Evolutionary conservation across 495 filamentous ascomycete genomes (phyloP).

Genomic region (Xylaria intraflava): DNA sequence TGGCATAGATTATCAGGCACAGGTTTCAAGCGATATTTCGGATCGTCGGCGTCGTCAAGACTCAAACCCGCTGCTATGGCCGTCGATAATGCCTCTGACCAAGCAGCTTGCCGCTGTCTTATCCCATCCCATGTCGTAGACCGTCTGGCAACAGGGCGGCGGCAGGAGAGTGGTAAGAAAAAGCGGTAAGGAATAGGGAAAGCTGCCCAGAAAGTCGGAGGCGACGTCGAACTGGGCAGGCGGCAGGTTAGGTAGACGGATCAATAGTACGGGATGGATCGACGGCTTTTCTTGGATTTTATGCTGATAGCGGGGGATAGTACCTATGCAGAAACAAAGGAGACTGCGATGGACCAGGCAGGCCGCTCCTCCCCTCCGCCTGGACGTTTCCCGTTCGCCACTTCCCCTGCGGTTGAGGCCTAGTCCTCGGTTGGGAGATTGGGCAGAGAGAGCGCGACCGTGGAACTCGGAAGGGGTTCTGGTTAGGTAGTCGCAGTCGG

Average conservation of each 20-base stretch:
- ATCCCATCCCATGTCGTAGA: constrained; percentile 11
- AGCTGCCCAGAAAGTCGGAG: neutral
- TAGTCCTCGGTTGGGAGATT: neutral
- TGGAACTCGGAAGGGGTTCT: neutral
- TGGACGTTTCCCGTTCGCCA: neutral
- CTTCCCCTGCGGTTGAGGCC: neutral
- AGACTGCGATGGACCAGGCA: neutral
- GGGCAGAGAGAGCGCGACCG: constrained; percentile 6
- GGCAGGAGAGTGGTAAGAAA: neutral
- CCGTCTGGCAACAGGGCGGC: neutral
- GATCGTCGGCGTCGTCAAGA: neutral
- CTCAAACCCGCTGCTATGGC: constrained; percentile 11
- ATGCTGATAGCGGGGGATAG: neutral
- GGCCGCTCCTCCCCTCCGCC: neutral
- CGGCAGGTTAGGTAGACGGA: neutral
- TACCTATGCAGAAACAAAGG: neutral
- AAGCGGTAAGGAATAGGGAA: neutral
- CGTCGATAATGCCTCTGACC: constrained; percentile 10
- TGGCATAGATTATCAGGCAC: neutral
- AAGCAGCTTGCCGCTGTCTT: constrained; percentile 9
- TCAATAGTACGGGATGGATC: no score
- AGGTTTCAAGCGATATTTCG: neutral
- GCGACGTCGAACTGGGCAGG: neutral
- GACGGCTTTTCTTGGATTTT: no score
- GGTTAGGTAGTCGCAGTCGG: neutral